Conservation (phyloP, 169 alveolate genomes). For the Plasmodium knowlesi region DNA sequence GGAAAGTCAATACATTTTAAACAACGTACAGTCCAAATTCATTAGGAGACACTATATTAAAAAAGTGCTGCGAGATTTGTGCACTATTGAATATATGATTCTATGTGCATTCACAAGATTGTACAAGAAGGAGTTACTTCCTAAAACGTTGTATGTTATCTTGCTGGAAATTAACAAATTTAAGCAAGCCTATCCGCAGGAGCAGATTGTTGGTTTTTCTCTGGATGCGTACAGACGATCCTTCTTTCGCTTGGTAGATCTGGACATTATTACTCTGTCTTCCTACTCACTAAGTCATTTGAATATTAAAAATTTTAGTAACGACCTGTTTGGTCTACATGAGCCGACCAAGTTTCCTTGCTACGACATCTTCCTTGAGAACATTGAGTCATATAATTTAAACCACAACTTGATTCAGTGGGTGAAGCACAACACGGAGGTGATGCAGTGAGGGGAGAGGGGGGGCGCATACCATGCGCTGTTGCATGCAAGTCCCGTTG, state of each 20-base stretch:
- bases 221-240: slow-evolving; percentile 70
- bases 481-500: background rate
- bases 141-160: slow-evolving; percentile 61
- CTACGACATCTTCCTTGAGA: slow-evolving; percentile 60
- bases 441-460: slow-evolving; percentile 31
- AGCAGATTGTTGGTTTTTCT: slow-evolving; percentile 65
- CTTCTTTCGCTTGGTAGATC: slow-evolving; percentile 44
- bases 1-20: slow-evolving; percentile 64
- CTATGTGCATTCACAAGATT: slow-evolving; percentile 68
- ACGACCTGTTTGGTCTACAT: slow-evolving; percentile 57
- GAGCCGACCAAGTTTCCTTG: slow-evolving; percentile 69
- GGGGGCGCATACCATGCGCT: background rate
- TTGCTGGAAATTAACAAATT: slow-evolving; percentile 65
- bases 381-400: slow-evolving; percentile 44
- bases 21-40: slow-evolving; percentile 60
- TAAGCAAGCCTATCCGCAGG: slow-evolving; percentile 73
- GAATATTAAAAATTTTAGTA: slow-evolving; percentile 70
- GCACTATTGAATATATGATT: slow-evolving; percentile 59
- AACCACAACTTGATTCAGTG: slow-evolving; percentile 66
- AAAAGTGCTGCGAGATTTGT: slow-evolving; percentile 51
- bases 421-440: slow-evolving; percentile 71
- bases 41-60: slow-evolving; percentile 68
- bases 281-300: slow-evolving; percentile 67
- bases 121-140: slow-evolving; percentile 60
- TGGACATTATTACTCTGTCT: slow-evolving; percentile 50